Evolutionary conservation across 2,329 filamentous ascomycete species (phyloP).

Genomic region (Trichophyton benhamiae): DNA sequence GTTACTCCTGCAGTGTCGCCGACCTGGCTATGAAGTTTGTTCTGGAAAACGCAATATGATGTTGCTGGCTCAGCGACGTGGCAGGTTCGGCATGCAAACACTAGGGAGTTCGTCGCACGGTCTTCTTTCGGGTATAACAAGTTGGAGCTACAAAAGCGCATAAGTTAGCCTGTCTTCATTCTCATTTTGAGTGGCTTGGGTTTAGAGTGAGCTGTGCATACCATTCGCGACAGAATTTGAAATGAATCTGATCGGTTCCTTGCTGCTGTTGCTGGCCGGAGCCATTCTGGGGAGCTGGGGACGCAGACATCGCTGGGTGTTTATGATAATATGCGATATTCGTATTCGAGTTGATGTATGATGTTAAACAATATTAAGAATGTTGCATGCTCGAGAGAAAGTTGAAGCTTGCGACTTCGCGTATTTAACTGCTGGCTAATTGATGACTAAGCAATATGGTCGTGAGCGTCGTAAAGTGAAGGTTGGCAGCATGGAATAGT

Average conservation of each 20-base stretch:
- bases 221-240: slow-evolving; percentile 97
- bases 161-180: slow-evolving; percentile 16
- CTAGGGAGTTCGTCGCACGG: slow-evolving; percentile 64
- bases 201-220: slow-evolving; percentile 25
- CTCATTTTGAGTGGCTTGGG: background rate
- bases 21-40: slow-evolving; percentile 78
- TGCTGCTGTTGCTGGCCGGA: slow-evolving; percentile 26
- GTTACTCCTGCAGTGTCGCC: slow-evolving; percentile 95
- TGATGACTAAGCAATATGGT: background rate
- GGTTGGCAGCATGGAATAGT: no score
- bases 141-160: slow-evolving; percentile 55
- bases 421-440: background rate
- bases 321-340: background rate
- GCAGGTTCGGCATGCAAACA: slow-evolving; percentile 94
- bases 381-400: background rate
- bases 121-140: slow-evolving; percentile 97
- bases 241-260: slow-evolving; percentile 65
- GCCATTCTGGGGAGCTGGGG: slow-evolving; percentile 30
- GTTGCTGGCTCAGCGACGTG: slow-evolving; percentile 77
- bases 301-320: slow-evolving; percentile 27
- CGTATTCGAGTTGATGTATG: no score
- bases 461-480: no score
- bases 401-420: background rate
- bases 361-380: background rate
- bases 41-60: slow-evolving; percentile 88